Evolutionary conservation across 495 filamentous ascomycete genomes (phyloP), one percentile per base, ranked within the genome.

Genomic region (Hypoxylon perforatum): DNA sequence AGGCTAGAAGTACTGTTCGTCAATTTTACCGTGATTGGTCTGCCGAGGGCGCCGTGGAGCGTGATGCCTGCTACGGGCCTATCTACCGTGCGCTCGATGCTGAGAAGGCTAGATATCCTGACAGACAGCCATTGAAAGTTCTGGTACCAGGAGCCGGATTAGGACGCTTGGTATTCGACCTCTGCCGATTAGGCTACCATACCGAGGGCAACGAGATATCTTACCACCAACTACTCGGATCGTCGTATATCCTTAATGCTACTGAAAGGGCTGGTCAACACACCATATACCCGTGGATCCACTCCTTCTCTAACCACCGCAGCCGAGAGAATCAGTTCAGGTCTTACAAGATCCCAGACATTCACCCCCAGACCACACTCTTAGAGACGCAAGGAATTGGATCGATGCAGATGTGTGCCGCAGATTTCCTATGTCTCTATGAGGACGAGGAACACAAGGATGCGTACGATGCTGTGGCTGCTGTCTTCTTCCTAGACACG

Each of bases 21-120:
- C 95, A 99, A 73, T 91, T 99, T 70, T 97, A 92, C 73, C 91
- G 95, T 5, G 95, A 99, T 75, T 99, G 95, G 95, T 92, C 91
- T 39, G 83, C 81, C 8, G 94, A 91, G 68, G 95, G 94, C 3
- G 76, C 74, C 17, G 55, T 73, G 0, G 95, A 99, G 78, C 83
- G 96, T 4, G 79, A 86, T 4, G 87, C 86, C 9, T 93, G 89
- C 75, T 94, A 93, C 74, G 81, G 78, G 1, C 92, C 91, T 0
- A 83, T 98, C 3, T 78, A 94, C 47, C 64, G 75, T 18, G 88
- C 87, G 28, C 79, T 97, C 18, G 74, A 77, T 4, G 68, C 71
- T 3, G 85, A 91, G 66, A 87, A 88, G 67, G 67, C 80, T n/a
- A 71, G 52, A 44, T 23, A 63, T 25, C 25, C 49, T 1, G 38